phyloP scores from a whole-genome alignment of 2,329 filamentous ascomycete genomes.

The Trichoderma sp. region DNA sequence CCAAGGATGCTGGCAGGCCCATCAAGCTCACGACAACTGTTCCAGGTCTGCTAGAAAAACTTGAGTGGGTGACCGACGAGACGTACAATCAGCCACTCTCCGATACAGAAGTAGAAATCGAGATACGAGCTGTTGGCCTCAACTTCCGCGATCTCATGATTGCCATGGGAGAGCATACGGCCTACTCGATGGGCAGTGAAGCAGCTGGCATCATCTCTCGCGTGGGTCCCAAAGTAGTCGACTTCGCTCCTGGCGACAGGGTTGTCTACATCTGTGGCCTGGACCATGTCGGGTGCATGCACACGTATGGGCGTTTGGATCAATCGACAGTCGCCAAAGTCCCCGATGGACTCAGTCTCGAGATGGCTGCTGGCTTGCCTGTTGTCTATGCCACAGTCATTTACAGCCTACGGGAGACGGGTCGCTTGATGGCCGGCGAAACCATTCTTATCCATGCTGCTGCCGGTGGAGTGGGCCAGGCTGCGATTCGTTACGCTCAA shows the following conservation, averaged over 20 bases:
- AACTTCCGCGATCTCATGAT: constrained; percentile 31
- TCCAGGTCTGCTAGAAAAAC: constrained; percentile 8
- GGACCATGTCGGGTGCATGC: constrained; percentile 12
- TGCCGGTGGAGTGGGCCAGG: constrained; percentile 36
- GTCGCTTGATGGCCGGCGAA: constrained; percentile 38
- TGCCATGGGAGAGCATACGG: constrained; percentile 24
- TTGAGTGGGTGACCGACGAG: constrained; percentile 10
- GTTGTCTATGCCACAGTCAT: constrained; percentile 28
- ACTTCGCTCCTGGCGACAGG: constrained; percentile 30
- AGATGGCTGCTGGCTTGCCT: constrained; percentile 35
- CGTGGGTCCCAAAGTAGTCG: constrained; percentile 25
- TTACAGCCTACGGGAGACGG: constrained; percentile 26
- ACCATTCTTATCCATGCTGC: constrained; percentile 38
- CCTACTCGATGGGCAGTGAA: constrained; percentile 23
- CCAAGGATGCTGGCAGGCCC: constrained; percentile 21
- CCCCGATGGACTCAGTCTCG: constrained; percentile 24
- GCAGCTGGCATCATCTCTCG: constrained; percentile 31
- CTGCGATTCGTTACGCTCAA: constrained; percentile 34
- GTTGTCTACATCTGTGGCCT: constrained; percentile 28
- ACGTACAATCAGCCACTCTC: background rate
- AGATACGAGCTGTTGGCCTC: constrained; percentile 29
- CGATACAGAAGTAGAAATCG: constrained; percentile 24
- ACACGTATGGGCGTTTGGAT: constrained; percentile 1
- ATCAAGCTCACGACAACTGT: constrained; percentile 16
- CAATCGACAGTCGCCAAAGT: constrained; percentile 14